Base-by-base conservation (phyloP, 768 basidiomycete species). In the Termitomyces sp. region DNA sequence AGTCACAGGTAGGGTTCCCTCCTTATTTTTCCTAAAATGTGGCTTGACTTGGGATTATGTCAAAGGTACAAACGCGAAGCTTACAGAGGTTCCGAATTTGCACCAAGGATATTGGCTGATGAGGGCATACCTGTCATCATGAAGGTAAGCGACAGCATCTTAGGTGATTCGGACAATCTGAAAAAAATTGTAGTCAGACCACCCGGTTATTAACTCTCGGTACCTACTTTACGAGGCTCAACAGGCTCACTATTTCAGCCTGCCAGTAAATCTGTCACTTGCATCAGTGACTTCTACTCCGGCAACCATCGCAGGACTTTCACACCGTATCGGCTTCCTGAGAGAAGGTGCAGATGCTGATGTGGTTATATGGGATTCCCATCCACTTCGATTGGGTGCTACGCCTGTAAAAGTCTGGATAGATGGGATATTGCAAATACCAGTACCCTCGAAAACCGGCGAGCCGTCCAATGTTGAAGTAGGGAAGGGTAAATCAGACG, bases 401-500 rank as follows among this genome's bases (percentile, higher is more conserved):
- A 90, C 88, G 0, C 91, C 91, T 0, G 66, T 73, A 12, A 83
- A 85, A 55, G 83, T 90, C 27, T 95, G 86, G 77, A 89, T 95
- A 61, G 94, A 97, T 67, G 93, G 93, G 2, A 84, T 92, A 56
- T 66, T 83, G 3, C 92, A 95, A 63, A 76, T 89, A 50, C 75
- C 75, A 46, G 68, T 72, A n/a, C 77, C 78, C 17, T 62, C 70
- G 5, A 73, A 77, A 56, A 66, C 68, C 1, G 67, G 66, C 3
- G 68, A 73, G 59, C 65, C 69, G n/a, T 62, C 64, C 17, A 73
- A 80, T 54, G 73, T 79, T 17, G 69, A 76, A 23, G 68, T 76
- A 17, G 77, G 77, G 6, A 75, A 74, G 61, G 75, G 74, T 0
- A 76, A 79, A 59, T 72, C 76, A 55, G 77, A 69, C 3, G 69